Conservation (phyloP, 2,329 filamentous ascomycete species). For the Coleophoma eucalyptorum region DNA sequence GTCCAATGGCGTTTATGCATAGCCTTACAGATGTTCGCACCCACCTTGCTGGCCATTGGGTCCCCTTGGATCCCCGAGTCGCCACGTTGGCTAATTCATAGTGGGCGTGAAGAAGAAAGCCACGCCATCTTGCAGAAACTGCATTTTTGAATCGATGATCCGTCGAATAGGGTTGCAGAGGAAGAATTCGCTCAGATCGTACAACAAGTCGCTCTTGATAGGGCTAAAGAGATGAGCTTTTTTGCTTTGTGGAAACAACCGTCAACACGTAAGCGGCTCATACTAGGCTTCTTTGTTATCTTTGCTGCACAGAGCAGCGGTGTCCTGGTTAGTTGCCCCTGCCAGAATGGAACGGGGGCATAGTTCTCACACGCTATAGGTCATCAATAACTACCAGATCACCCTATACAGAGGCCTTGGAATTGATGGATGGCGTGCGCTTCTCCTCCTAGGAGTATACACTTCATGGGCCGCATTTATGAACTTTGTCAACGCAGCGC, state of each 20-base stretch:
- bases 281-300: slow-evolving; percentile 6
- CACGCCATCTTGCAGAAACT: slow-evolving; percentile 17
- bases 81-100: slow-evolving; percentile 29
- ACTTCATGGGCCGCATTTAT: slow-evolving; percentile 4
- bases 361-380: neutral
- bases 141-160: slow-evolving; percentile 16
- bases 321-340: slow-evolving; percentile 3
- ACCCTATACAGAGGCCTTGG: slow-evolving; percentile 8
- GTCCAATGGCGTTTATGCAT: slow-evolving; percentile 21
- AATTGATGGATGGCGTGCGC: neutral
- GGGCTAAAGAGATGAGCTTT: neutral
- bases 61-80: slow-evolving; percentile 23
- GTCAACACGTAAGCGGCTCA: slow-evolving; percentile 4
- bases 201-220: slow-evolving; percentile 24
- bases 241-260: neutral
- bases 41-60: slow-evolving; percentile 17
- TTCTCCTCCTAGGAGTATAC: slow-evolving; percentile 8
- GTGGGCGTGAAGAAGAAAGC: slow-evolving; percentile 16
- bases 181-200: slow-evolving; percentile 26
- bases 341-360: neutral
- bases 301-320: slow-evolving; percentile 6
- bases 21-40: slow-evolving; percentile 17
- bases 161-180: slow-evolving; percentile 20
- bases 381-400: slow-evolving; percentile 7
- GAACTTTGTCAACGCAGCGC: slow-evolving; percentile 7